These are phyloP conservation scores for Pyrenophora seminiperda DNA, from an alignment of 2,329 filamentous ascomycete species.

Conservation along the genomic window DNA sequence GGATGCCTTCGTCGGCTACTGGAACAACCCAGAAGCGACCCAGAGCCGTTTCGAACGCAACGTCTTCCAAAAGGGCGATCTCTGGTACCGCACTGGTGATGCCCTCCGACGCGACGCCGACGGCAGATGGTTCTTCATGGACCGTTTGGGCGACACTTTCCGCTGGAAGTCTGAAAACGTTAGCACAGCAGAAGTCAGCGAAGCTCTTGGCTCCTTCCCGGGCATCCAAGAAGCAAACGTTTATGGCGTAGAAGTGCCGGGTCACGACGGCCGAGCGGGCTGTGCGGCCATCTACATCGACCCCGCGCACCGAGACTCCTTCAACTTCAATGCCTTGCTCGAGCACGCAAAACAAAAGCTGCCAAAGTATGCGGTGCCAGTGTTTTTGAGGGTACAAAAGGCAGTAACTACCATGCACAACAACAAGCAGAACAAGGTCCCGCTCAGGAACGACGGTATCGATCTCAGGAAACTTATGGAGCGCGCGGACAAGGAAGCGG, in stretches of 20 bases:
- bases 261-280: conserved; percentile 58
- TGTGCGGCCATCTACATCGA: conserved; percentile 64
- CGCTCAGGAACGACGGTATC: conserved; percentile 69
- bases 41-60: conserved; percentile 58
- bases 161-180: conserved; percentile 59
- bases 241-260: conserved; percentile 56
- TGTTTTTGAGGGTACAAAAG: conserved; percentile 70
- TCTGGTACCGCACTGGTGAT: conserved; percentile 57
- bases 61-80: conserved; percentile 55
- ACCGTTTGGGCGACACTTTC: conserved; percentile 56
- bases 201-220: conserved; percentile 53
- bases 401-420: conserved; percentile 69
- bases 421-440: conserved; percentile 80
- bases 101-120: conserved; percentile 52
- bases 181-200: conserved; percentile 54
- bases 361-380: conserved; percentile 74
- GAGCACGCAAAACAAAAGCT: conserved; percentile 63
- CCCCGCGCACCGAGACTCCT: conserved; percentile 53
- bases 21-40: conserved; percentile 69
- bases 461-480: conserved; percentile 59
- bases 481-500: conserved; percentile 40
- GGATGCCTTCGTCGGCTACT: conserved; percentile 70
- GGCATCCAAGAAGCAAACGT: conserved; percentile 55
- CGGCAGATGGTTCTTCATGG: conserved; percentile 57
- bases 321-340: conserved; percentile 62